phyloP scores from a whole-genome alignment of 208 protist species.

The Wallacemonas collosoma region DNA sequence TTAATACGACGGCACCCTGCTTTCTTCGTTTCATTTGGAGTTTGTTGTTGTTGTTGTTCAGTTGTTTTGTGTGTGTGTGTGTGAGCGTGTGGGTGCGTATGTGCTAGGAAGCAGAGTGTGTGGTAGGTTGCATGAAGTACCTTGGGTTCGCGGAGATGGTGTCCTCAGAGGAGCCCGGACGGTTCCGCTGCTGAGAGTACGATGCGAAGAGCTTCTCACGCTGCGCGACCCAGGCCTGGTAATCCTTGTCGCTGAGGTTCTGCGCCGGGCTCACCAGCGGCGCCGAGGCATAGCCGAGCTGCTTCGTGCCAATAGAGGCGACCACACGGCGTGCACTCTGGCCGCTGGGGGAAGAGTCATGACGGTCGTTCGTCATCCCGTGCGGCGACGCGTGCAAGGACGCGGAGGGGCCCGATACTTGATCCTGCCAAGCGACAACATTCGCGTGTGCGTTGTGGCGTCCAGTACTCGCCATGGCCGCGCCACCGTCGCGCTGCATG shows the following conservation, averaged over 20 bases:
- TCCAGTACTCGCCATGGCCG: constrained; percentile 7
- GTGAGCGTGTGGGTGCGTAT: too few relatives aligned
- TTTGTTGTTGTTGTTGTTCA: too few relatives aligned
- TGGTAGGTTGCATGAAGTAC: neutral
- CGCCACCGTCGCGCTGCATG: constrained; percentile 8
- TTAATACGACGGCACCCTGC: too few relatives aligned
- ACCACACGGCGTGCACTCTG: constrained; percentile 30
- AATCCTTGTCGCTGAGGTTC: constrained; percentile 38
- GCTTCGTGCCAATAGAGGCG: constrained; percentile 49
- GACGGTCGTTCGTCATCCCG: neutral
- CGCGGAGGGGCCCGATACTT: constrained; percentile 13
- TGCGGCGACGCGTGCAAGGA: constrained; percentile 12
- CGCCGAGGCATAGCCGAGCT: constrained; percentile 44
- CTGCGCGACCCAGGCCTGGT: constrained; percentile 50
- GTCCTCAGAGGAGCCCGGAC: neutral
- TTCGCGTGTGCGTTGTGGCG: constrained; percentile 7
- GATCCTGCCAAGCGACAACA: constrained; percentile 25
- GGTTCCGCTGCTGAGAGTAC: constrained; percentile 26
- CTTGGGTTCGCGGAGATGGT: neutral
- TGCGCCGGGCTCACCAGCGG: constrained; percentile 56
- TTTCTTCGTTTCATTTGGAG: too few relatives aligned
- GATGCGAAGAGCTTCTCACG: constrained; percentile 66
- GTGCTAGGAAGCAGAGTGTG: neutral
- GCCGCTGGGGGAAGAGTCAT: too few relatives aligned
- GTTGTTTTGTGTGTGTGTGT: too few relatives aligned